Percentiles rank a stretch among this genome's conserved stretches.
Evolutionary conservation across 345 rosid species (phyloP).

Genomic region (rapeseed (Brassica napus)): Da-Ae NC_063435.1:25491001-25491500

Average conservation of each 20-base stretch:
- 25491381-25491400: conserved; percentile 93
- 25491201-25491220: conserved; percentile 57
- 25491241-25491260: conserved; percentile 61
- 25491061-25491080: conserved; percentile 47
- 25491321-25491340: conserved; percentile 57
- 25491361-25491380: conserved; percentile 92
- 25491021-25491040: conserved; percentile 51
- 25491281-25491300: conserved; percentile 55
- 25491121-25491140: conserved; percentile 51
- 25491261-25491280: conserved; percentile 37
- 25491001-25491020: conserved; percentile 75
- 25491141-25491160: conserved; percentile 66
- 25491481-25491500: conserved; percentile 12
- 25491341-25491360: conserved; percentile 69
- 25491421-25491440: conserved; percentile 16
- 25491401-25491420: conserved; percentile 43
- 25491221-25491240: conserved; percentile 58
- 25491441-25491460: conserved; percentile 1
- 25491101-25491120: conserved; percentile 57
- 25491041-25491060: conserved; percentile 47
- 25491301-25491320: conserved; percentile 54
- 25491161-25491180: conserved; percentile 90
- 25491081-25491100: conserved; percentile 51
- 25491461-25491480: neutral
- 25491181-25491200: conserved; percentile 97